Evolutionary conservation across 2,329 filamentous ascomycete species (phyloP).

Genomic region (Aspergillus arachidicola): DNA sequence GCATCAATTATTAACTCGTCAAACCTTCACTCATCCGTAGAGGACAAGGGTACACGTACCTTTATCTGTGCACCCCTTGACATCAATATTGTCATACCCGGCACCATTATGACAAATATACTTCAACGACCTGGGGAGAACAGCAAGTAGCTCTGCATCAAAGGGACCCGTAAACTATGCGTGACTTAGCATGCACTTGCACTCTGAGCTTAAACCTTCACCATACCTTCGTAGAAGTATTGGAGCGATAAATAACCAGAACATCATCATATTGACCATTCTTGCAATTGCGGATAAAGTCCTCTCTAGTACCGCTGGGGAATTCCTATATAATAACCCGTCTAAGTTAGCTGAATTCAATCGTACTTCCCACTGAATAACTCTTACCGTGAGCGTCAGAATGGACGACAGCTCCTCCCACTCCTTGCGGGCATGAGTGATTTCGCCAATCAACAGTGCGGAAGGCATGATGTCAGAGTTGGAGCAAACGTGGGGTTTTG

Average conservation of each 20-base stretch:
- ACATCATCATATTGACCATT: constrained; percentile 59
- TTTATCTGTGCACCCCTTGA: constrained; percentile 54
- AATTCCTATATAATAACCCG: constrained; percentile 50
- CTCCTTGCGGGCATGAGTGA: constrained; percentile 46
- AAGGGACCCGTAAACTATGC: constrained; percentile 50
- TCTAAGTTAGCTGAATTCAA: not conserved
- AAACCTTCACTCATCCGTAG: not conserved
- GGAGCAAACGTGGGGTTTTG: constrained; percentile 8
- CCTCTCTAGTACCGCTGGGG: constrained; percentile 53
- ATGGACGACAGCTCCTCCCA: constrained; percentile 47
- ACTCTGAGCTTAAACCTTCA: not conserved
- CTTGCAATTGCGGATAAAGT: constrained; percentile 59
- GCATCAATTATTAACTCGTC: constrained; percentile 2
- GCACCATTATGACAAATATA: constrained; percentile 60
- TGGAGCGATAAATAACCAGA: constrained; percentile 61
- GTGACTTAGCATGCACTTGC: not conserved
- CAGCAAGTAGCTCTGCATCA: constrained; percentile 49
- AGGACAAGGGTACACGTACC: constrained; percentile 23
- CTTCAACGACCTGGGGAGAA: constrained; percentile 49
- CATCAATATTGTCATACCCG: constrained; percentile 64
- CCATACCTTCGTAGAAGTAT: constrained; percentile 53
- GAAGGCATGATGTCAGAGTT: constrained; percentile 36
- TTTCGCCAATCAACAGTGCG: constrained; percentile 49
- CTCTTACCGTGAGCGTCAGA: constrained; percentile 43
- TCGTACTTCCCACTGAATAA: not conserved